Conservation (phyloP, 345 rosid species). For the Corchorus capsularis region DNA sequence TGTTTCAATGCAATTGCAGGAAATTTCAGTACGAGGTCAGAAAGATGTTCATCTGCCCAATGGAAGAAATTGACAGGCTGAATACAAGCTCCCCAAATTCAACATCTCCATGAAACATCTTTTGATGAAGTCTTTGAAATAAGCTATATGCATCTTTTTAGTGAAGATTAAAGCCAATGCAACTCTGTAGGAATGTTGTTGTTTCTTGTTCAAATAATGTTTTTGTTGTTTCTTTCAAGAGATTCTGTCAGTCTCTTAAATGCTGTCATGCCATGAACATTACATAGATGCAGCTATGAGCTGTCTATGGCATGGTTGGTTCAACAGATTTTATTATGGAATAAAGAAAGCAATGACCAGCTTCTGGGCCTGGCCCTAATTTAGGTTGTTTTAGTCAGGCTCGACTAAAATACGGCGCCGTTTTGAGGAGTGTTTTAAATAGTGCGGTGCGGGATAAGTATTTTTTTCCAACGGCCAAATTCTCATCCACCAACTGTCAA, state of each 20-base stretch:
- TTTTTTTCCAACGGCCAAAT: neutral
- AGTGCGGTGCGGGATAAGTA: neutral
- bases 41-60: constrained; percentile 35
- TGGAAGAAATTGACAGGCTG: constrained; percentile 30
- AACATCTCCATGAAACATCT: constrained; percentile 11
- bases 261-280: neutral
- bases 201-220: neutral
- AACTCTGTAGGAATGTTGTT: neutral
- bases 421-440: neutral
- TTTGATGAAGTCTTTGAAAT: neutral
- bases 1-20: constrained; percentile 31
- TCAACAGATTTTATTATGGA: neutral
- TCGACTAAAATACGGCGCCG: too few species aligned
- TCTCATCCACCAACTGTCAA: neutral
- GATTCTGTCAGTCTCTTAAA: neutral
- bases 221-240: neutral
- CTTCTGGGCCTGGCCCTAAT: too few species aligned
- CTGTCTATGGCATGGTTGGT: neutral
- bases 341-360: neutral
- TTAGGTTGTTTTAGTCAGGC: too few species aligned
- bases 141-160: too few species aligned
- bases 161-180: neutral
- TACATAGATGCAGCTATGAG: neutral
- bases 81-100: constrained; percentile 30
- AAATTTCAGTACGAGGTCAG: constrained; percentile 34